These are phyloP conservation scores for Leccinum rimulosum DNA, from an alignment of 768 basidiomycete species.

Conservation along the genomic window DNA sequence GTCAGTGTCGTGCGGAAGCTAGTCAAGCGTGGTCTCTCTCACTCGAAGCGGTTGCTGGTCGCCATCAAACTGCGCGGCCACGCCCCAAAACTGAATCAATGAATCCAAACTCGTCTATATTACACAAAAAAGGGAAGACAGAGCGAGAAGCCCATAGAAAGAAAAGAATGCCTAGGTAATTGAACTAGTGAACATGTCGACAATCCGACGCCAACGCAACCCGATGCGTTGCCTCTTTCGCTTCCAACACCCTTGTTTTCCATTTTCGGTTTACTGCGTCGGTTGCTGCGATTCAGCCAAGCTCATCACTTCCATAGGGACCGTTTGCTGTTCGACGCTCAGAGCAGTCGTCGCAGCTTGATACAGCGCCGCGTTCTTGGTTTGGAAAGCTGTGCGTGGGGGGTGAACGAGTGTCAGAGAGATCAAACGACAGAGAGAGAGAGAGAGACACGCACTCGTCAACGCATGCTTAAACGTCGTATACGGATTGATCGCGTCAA, in stretches of 20 bases:
- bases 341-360: constrained; percentile 72
- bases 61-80: background rate
- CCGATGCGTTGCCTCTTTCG: background rate
- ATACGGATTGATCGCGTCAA: constrained; percentile 80
- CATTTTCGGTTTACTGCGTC: constrained; percentile 5
- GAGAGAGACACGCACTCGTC: constrained; percentile 45
- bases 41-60: constrained; percentile 32
- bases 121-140: background rate
- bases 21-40: constrained; percentile 6
- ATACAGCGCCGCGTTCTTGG: constrained; percentile 62
- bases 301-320: constrained; percentile 84
- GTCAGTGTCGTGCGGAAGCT: background rate
- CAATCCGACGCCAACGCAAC: background rate
- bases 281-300: constrained; percentile 48
- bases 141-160: background rate
- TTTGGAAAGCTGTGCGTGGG: constrained; percentile 59
- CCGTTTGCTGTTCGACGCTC: constrained; percentile 70
- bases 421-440: too few species aligned
- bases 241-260: background rate
- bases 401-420: background rate
- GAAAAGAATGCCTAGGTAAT: background rate
- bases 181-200: background rate
- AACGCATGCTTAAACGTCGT: constrained; percentile 74
- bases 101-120: background rate
- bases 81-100: background rate